Evolutionary conservation across 176 grass and related monocot species (phyloP), one percentile per base, ranked within the genome.

Genomic region (Juncus effusus): DNA sequence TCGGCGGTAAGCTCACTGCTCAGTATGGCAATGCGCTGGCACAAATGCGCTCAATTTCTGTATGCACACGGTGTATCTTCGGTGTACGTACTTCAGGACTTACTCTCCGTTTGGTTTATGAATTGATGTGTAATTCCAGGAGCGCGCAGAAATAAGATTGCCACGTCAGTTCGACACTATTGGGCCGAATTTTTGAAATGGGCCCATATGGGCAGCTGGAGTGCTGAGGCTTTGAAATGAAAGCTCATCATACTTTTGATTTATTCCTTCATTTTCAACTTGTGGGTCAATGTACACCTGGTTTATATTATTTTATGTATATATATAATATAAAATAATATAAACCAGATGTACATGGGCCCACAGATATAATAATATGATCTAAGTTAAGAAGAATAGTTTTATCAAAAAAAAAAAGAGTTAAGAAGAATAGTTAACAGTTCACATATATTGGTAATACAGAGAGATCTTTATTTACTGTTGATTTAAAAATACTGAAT

Each of bases 391-490:
- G 19, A 28, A 28, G 19, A 28, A 28, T 28, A 28, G 19, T 28
- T 28, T 28, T 28, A 28, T 28, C 0, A 28, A 28, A 28, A 28
- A 28, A 28, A 28, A 1, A 28, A 28, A 28, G 1, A 28, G 19
- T 28, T 28, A 28, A 28, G 19, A 28, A 28, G 19, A 28, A 28
- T 28, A 28, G 19, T 28, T 28, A 28, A 28, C 19, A 28, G 19
- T 28, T 28, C 19, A 28, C 19, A 28, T 28, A 28, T 28, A 1
- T 28, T 28, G 19, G 19, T 28, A 28, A 28, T 28, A 47, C 44
- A 47, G 44, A 47, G 36, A 81, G 75, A 79, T 61, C 61, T 54
- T 39, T 73, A 69, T 40, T 38, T 13, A 16, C 40, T 38, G 41
- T 71, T 8, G 59, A 39, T 58, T 76, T 59, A 10, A 58, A 44